phyloP scores from a whole-genome alignment of 371 early-diverging fungal species.

The Rhizopus arrhizus region DNA sequence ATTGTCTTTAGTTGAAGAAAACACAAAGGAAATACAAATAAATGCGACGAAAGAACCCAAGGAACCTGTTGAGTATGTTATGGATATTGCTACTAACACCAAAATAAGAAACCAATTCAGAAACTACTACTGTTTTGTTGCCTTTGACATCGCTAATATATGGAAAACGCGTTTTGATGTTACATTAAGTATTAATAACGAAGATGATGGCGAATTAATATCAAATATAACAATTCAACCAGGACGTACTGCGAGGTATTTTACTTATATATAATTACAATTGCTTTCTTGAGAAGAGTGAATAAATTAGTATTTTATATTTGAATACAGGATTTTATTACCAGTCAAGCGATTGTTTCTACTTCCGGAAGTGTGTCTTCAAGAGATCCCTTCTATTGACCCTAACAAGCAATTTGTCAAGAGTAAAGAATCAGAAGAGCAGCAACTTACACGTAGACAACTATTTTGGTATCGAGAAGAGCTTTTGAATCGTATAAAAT shows the following conservation, averaged over 20 bases:
- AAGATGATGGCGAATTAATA: constrained; percentile 18
- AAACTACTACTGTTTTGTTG: constrained; percentile 71
- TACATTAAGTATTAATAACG: constrained; percentile 58
- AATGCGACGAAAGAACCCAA: neutral
- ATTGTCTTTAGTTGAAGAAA: neutral
- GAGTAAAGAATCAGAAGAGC: constrained; percentile 46
- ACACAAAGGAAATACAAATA: neutral
- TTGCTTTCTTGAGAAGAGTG: no score
- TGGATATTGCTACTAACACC: constrained; percentile 9
- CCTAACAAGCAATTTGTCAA: constrained; percentile 82
- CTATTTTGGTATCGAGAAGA: constrained; percentile 82
- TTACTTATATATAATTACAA: neutral
- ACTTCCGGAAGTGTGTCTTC: constrained; percentile 42
- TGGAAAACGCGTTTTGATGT: constrained; percentile 74
- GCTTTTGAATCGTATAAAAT: constrained; percentile 59
- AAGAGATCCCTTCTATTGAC: constrained; percentile 70
- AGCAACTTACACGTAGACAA: constrained; percentile 58
- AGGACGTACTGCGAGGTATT: constrained; percentile 42
- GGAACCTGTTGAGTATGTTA: constrained; percentile 18
- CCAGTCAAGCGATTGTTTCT: constrained; percentile 70
- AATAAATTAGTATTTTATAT: no score
- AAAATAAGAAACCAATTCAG: constrained; percentile 26
- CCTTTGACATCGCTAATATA: constrained; percentile 78
- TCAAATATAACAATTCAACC: constrained; percentile 41
- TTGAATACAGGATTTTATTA: constrained; percentile 59